Percentiles rank a stretch among this genome's conserved stretches.
Conservation (phyloP, 352 stramenopile species). For the Peronospora tabacina region DNA sequence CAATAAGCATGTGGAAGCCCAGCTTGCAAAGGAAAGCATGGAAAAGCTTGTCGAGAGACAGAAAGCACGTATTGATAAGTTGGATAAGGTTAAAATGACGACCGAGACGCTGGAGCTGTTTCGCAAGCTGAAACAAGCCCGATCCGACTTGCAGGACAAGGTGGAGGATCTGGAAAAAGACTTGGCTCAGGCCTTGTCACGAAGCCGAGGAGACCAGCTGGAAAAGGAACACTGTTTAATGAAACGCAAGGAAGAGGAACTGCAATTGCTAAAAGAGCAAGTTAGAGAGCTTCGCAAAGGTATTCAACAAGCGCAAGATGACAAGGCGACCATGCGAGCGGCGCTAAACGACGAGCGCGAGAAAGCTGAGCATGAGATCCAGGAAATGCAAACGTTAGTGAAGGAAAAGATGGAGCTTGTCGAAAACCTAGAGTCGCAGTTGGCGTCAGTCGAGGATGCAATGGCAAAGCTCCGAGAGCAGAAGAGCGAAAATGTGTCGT, state of each 20-base stretch:
- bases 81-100: conserved; percentile 82
- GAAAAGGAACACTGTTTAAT: conserved; percentile 22
- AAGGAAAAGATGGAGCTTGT: conserved; percentile 43
- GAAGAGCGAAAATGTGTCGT: conserved; percentile 39
- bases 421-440: conserved; percentile 29
- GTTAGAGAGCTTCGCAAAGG: conserved; percentile 36
- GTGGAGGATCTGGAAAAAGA: conserved; percentile 36
- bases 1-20: conserved; percentile 35
- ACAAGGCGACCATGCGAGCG: conserved; percentile 30
- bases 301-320: conserved; percentile 19
- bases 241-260: conserved; percentile 39
- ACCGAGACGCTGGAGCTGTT: conserved; percentile 63
- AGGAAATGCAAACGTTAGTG: conserved; percentile 39
- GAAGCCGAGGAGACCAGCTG: conserved; percentile 7
- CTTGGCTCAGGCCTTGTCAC: conserved; percentile 14
- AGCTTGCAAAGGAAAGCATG: conserved; percentile 38
- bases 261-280: conserved; percentile 31
- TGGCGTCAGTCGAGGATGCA: conserved; percentile 27
- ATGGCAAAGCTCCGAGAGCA: conserved; percentile 20
- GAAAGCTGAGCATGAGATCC: conserved; percentile 46
- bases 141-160: conserved; percentile 38
- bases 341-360: conserved; percentile 34
- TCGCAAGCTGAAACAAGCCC: conserved; percentile 55
- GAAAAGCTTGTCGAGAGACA: conserved; percentile 45
- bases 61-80: conserved; percentile 59